A percentile compares a stretch with the other conserved stretches of the same genome.
Conservation (phyloP, 2,329 filamentous ascomycete species). For the Calonectria honghensis region DNA sequence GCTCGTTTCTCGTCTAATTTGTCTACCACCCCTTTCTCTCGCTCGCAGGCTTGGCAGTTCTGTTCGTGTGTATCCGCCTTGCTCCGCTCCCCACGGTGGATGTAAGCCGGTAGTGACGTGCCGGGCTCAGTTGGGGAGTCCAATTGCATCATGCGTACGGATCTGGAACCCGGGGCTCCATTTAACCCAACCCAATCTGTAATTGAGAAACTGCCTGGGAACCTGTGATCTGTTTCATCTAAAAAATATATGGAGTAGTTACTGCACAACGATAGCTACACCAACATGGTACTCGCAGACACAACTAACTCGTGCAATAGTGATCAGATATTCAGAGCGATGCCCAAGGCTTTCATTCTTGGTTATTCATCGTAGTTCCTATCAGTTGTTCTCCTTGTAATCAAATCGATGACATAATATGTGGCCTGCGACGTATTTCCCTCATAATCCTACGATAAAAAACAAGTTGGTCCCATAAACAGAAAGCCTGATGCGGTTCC, state of each 20-base stretch:
- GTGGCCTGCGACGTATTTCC: not conserved
- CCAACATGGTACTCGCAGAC: not conserved
- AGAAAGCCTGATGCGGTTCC: not conserved
- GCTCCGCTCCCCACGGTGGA: conserved; percentile 14
- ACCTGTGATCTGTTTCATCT: conserved; percentile 8
- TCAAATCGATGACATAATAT: not conserved
- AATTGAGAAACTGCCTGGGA: not conserved
- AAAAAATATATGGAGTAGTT: conserved; percentile 6
- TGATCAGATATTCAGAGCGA: not conserved
- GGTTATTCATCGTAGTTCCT: not conserved
- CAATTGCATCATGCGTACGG: conserved; percentile 1
- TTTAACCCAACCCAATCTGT: conserved; percentile 13
- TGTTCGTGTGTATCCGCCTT: not conserved
- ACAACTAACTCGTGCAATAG: no score
- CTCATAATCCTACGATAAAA: not conserved
- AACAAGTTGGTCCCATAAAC: not conserved
- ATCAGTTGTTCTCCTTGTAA: not conserved
- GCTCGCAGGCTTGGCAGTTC: not conserved
- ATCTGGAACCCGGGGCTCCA: conserved; percentile 15
- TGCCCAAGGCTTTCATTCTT: no score
- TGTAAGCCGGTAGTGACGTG: conserved; percentile 10
- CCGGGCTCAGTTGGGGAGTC: conserved; percentile 9
- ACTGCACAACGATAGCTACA: no score
- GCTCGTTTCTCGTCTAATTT: not conserved
- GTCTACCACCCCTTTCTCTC: no score